Evolutionary conservation across 2,329 filamentous ascomycete genomes (phyloP), one percentile per base, ranked within the genome.

Genomic region (Alternaria ventricosa): DNA sequence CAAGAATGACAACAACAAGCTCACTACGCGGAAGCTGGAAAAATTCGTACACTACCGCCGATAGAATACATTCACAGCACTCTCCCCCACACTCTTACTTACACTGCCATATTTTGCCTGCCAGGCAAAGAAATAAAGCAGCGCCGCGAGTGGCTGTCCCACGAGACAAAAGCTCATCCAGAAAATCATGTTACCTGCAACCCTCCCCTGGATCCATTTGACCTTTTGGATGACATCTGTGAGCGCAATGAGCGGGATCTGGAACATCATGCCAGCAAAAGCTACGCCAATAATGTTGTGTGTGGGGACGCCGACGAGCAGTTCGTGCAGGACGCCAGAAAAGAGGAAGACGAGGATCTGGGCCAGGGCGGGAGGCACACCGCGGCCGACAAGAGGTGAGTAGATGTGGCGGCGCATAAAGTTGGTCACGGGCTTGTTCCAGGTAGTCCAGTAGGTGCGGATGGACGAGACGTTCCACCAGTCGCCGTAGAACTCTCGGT

Each of bases 111-210:
- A 97, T 83, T 98, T 98, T 59, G 93, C 93, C 82, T 98, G 95
- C 95, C 96, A 99, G 1, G 94, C 94, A 78, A 98, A 98, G 80
- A 97, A 99, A 80, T 99, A 99, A 78, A 97, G 85, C 64, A 99
- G 83, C 0, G 93, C 94, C 1, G 93, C 96, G 71, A 98, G 87
- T 0, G 96, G 96, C 83, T 99, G 96, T 4, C 96, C 96, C 12
- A 99, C 91, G 3, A 98, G 88, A 68, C 95, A 97, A 77, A 99
- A 99, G 12, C 92, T 95, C 20, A 97, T 86, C 96, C 96, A 98
- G 80, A 99, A 99, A 61, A 96, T 94, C 75, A 90, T 90, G 79
- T 99, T 99, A 2, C 96, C 96, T 27, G 96, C 85, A 9, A 97
- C 86, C 71, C 90, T 92, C 6, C 93, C 92, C 55, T 89, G 88